Evolutionary conservation across 2,329 filamentous ascomycete genomes (phyloP), one percentile per base, ranked within the genome.

Genomic region (Dichotomopilus funicola): DNA sequence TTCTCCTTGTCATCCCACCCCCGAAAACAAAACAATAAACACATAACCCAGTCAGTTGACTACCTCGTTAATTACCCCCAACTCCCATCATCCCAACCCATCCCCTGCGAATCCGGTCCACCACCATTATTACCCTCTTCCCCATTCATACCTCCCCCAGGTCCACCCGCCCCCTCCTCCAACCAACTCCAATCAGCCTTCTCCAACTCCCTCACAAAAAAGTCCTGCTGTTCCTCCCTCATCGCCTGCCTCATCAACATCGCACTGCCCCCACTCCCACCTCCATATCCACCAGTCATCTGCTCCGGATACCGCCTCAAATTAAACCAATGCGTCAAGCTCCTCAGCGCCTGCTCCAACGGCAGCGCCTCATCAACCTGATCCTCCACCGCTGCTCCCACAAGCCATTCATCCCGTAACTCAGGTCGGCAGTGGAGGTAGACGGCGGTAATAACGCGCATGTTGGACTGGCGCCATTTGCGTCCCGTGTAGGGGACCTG

Each of bases 401-500:
- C 85, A 1, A 97, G 79, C 92, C 94, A 97, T 72, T 96, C 94
- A 67, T 99, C 94, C 35, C 92, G 81, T 46, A 99, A 78, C 70
- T 97, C 92, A 0, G 92, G 92, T 6, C 91, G 81, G 67, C 92
- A 96, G 72, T 96, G 89, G 49, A 99, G 78, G 71, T 96, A 99
- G 1, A 99, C 89, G 3, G 91, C 91, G 0, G 94, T 99, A 67
- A 99, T 99, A 66, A 97, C 91, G 54, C 92, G 88, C 94, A 99
- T 99, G 71, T 99, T 97, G 64, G 85, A 86, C 74, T 97, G 94
- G 11, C 94, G 86, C 94, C 94, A 99, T 74, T 99, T 99, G 44
- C 94, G 86, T 27, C 94, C 92, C 71, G 92, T 97, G 76, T 96
- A 99, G 1, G 94, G 94, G 4, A 99, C 94, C 71, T 99, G 94